phyloP scores from a whole-genome alignment of 169 alveolate genomes.

The Cryptosporidium tyzzeri region DNA sequence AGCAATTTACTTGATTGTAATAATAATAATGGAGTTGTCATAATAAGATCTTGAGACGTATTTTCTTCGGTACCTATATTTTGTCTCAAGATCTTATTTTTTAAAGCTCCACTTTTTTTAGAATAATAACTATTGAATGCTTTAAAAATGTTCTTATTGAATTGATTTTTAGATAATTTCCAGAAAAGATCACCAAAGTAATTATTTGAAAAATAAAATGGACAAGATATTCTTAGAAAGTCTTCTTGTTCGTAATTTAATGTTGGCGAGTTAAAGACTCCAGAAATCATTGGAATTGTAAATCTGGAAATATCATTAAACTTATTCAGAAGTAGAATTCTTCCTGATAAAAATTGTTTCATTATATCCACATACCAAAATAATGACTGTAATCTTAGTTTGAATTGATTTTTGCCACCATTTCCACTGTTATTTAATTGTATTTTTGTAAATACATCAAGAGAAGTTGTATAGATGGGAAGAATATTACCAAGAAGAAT shows the following conservation, averaged over 20 bases:
- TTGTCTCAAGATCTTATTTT: conserved; percentile 3
- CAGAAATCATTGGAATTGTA: conserved; percentile 79
- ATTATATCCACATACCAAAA: conserved; percentile 71
- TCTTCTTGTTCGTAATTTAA: conserved; percentile 77
- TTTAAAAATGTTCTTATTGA: background rate
- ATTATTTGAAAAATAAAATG: conserved; percentile 30
- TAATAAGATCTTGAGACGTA: background rate
- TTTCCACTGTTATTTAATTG: conserved; percentile 10
- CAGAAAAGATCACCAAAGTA: conserved; percentile 64
- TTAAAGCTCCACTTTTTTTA: background rate
- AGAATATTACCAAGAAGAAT: conserved; percentile 13
- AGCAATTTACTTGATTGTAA: conserved; percentile 53
- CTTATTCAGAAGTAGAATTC: conserved; percentile 66
- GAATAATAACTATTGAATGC: conserved; percentile 28
- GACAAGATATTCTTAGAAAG: conserved; percentile 75
- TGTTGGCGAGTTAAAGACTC: conserved; percentile 79
- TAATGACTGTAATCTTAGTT: conserved; percentile 15
- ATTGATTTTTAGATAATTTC: background rate
- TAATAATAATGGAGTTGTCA: conserved; percentile 13
- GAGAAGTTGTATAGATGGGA: conserved; percentile 66
- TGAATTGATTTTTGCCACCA: background rate
- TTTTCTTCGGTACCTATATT: background rate
- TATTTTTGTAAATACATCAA: conserved; percentile 33
- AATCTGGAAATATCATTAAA: conserved; percentile 68
- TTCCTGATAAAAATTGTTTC: conserved; percentile 56